phyloP scores from a whole-genome alignment of 495 filamentous ascomycete genomes.

The Viridothelium virens region DNA sequence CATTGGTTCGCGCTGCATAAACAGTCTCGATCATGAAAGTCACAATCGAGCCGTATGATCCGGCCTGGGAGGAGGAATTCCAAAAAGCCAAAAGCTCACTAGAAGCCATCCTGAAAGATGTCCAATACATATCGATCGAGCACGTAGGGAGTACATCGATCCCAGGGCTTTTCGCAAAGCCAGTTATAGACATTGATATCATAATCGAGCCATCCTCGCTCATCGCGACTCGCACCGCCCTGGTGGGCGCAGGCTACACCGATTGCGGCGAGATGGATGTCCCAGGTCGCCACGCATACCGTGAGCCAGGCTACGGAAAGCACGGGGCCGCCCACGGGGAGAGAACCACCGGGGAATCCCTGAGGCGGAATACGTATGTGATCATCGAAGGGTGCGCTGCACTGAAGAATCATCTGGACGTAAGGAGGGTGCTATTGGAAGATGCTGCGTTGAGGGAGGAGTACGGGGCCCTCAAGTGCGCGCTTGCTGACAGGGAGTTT shows the following conservation, averaged over 20 bases:
- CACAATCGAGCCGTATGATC: constrained; percentile 24
- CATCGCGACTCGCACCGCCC: constrained; percentile 14
- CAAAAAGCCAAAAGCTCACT: constrained; percentile 18
- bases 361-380: constrained; percentile 22
- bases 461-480: constrained; percentile 23
- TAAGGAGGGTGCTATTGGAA: constrained; percentile 19
- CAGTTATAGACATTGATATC: constrained; percentile 33
- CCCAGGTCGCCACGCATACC: constrained; percentile 20
- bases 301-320: constrained; percentile 16
- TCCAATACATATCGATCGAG: constrained; percentile 23
- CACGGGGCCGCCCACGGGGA: neutral
- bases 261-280: constrained; percentile 25
- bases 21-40: constrained; percentile 13
- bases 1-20: neutral
- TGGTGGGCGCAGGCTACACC: constrained; percentile 17
- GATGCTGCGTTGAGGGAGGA: constrained; percentile 22
- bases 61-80: constrained; percentile 27
- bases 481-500: neutral
- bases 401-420: constrained; percentile 23
- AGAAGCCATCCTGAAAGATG: constrained; percentile 12
- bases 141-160: constrained; percentile 34
- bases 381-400: constrained; percentile 21
- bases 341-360: neutral
- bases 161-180: constrained; percentile 28
- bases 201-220: constrained; percentile 19